These are phyloP conservation scores for Pyronema domesticum DNA, from an alignment of 495 filamentous ascomycete species.

Conservation along the genomic window DNA sequence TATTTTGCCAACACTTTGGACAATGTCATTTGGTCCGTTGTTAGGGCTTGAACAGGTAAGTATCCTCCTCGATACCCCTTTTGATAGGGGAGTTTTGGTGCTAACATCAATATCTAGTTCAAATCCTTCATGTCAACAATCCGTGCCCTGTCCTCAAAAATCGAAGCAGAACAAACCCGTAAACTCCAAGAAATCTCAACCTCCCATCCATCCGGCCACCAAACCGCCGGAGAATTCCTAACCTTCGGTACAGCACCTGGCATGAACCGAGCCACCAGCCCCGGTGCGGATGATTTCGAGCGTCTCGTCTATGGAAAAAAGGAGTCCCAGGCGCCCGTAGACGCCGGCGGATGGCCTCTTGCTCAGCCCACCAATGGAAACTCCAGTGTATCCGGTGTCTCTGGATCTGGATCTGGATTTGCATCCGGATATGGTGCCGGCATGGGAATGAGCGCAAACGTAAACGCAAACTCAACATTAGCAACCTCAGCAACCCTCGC, in stretches of 20 bases:
- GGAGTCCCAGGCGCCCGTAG: slow-evolving; percentile 5
- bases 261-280: background rate
- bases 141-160: slow-evolving; percentile 54
- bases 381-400: too few relatives aligned
- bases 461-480: background rate
- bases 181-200: slow-evolving; percentile 70
- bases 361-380: too few relatives aligned
- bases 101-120: slow-evolving; percentile 36
- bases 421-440: too few relatives aligned
- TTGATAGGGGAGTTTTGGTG: background rate
- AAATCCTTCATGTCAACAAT: slow-evolving; percentile 73
- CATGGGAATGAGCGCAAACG: too few relatives aligned
- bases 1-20: slow-evolving; percentile 75
- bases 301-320: slow-evolving; percentile 59
- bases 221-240: slow-evolving; percentile 37
- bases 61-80: background rate
- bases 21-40: slow-evolving; percentile 75
- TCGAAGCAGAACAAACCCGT: slow-evolving; percentile 72
- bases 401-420: too few relatives aligned
- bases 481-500: background rate
- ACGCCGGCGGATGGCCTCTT: background rate
- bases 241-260: slow-evolving; percentile 36
- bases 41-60: slow-evolving; percentile 48
- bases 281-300: slow-evolving; percentile 49
- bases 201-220: slow-evolving; percentile 7